phyloP scores from a whole-genome alignment of 2,329 filamentous ascomycete genomes.

The Colletotrichum higginsianum region DNA sequence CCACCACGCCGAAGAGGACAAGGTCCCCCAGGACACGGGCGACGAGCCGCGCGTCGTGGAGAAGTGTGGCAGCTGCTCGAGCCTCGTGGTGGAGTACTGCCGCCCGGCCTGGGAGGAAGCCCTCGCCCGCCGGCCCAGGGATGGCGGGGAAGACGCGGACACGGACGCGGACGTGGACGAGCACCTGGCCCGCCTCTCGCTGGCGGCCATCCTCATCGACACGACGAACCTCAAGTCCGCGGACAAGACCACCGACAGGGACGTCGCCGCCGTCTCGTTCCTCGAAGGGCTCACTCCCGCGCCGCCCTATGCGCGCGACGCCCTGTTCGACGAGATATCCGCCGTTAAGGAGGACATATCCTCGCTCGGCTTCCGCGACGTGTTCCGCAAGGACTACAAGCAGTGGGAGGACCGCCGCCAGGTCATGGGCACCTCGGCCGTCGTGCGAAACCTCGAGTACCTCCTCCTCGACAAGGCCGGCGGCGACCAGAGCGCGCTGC shows the following conservation, averaged over 20 bases:
- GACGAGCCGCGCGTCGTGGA: conserved; percentile 73
- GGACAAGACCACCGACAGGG: conserved; percentile 76
- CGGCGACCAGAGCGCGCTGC: conserved; percentile 58
- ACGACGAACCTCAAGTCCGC: conserved; percentile 75
- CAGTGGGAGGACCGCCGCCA: conserved; percentile 72
- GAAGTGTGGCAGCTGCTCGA: conserved; percentile 80
- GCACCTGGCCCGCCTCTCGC: conserved; percentile 75
- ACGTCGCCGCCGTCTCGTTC: conserved; percentile 70
- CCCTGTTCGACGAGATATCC: conserved; percentile 73
- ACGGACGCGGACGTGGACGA: conserved; percentile 60
- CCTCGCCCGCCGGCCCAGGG: conserved; percentile 48
- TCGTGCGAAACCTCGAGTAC: conserved; percentile 75
- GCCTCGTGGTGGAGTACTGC: conserved; percentile 75
- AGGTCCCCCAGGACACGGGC: conserved; percentile 61
- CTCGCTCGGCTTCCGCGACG: conserved; percentile 72
- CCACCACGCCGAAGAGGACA: conserved; percentile 82
- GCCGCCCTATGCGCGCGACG: conserved; percentile 63
- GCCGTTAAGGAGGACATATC: conserved; percentile 79
- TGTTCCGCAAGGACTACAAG: conserved; percentile 89
- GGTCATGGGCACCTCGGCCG: conserved; percentile 74
- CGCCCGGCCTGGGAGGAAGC: conserved; percentile 71
- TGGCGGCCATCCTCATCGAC: conserved; percentile 82
- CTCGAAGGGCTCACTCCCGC: conserved; percentile 62
- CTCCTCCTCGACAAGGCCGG: conserved; percentile 70
- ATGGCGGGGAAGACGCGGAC: conserved; percentile 45